Base-by-base conservation (phyloP, 1,284 basidiomycete genomes). In the Pterulicium gracile region DNA sequence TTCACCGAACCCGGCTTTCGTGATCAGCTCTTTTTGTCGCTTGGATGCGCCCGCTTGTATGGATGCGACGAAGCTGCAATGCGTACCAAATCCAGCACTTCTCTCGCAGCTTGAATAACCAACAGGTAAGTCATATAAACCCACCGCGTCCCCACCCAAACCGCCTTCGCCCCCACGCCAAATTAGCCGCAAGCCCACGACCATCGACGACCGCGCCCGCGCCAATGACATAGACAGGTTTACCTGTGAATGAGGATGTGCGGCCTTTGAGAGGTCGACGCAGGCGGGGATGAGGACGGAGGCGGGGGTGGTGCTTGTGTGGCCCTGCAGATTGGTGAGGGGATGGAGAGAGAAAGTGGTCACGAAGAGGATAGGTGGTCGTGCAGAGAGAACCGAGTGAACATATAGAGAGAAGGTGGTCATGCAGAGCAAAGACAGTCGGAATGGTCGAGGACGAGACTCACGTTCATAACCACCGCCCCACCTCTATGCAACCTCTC, bases 71-170 rank as follows among this genome's bases (percentile, higher is more conserved):
- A 83, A 84, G n/a, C n/a, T n/a, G n/a, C n/a, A n/a, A n/a, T n/a
- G n/a, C n/a, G n/a, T n/a, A n/a, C n/a, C n/a, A 84, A 48, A 10
- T 82, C 63, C 45, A 75, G 62, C 46, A 92, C 76, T 62, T 93
- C 92, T 67, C 92, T n/a, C n/a, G 90, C 53, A 68, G 78, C 51
- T 78, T 77, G 12, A 88, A 82, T 1, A 89, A 89, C 20, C 79
- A 10, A 82, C 1, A 90, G 87, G 62, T 93, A 88, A 35, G 69
- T 75, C 52, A 79, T 79, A 4, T 89, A 90, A 42, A 95, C 89
- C 59, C 95, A 96, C 21, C 91, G 79, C 1, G 91, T 94, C 27
- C 91, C 91, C 47, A 92, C 87, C 89, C 90, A 92, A 7, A 92
- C 85, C 44, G 79, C 89, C 2, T 81, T 68, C 2, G 88, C 88